Evolutionary conservation across 1,139 yeast species (phyloP).

Genomic region (Magnusiomyces paraingens): DNA sequence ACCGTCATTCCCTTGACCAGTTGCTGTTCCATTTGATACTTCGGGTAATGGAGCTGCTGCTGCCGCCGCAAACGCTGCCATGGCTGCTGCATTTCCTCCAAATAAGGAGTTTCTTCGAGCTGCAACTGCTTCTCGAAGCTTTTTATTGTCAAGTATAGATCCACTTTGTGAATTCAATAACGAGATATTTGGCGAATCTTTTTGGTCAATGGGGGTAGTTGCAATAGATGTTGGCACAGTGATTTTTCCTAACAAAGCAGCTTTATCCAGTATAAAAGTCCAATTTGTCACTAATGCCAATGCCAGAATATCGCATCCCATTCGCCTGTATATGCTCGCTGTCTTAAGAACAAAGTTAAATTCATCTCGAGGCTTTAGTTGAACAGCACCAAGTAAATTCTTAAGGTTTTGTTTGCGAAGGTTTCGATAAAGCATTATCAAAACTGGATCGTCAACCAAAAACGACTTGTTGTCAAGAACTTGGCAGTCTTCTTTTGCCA

Average conservation of each 20-base stretch:
- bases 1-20: neutral
- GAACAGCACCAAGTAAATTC: conserved; percentile 31
- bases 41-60: conserved; percentile 6
- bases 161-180: neutral
- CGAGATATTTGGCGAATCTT: neutral
- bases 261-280: conserved; percentile 44
- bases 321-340: conserved; percentile 62
- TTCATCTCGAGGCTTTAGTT: conserved; percentile 39
- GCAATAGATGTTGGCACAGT: neutral
- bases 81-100: conserved; percentile 3
- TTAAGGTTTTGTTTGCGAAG: conserved; percentile 47
- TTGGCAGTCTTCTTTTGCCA: conserved; percentile 18
- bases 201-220: neutral
- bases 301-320: conserved; percentile 88
- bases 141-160: conserved; percentile 1
- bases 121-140: conserved; percentile 5
- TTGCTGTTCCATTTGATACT: neutral
- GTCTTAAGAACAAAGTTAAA: conserved; percentile 55
- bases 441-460: conserved; percentile 75
- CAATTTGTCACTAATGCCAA: conserved; percentile 58
- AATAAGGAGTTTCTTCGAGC: conserved; percentile 5
- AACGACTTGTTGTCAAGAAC: conserved; percentile 40
- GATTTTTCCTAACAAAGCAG: neutral
- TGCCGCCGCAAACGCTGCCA: neutral
- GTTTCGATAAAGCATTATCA: conserved; percentile 57